phyloP scores from a whole-genome alignment of 306 rosid genomes.

The Citrullus amarus region DNA sequence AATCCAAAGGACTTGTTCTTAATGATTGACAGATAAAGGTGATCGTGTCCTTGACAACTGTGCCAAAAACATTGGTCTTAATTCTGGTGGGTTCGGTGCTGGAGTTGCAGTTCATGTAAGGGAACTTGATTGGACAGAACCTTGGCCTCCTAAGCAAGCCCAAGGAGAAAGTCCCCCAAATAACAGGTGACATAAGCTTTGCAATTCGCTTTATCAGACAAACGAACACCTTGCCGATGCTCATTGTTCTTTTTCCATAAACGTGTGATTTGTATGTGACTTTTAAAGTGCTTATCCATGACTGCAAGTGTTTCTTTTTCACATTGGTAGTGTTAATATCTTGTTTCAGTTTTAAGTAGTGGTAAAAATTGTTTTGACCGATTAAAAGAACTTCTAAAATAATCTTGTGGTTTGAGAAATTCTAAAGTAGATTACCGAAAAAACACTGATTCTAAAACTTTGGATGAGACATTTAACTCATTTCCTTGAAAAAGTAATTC shows the following conservation, averaged over 20 bases:
- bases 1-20: not conserved
- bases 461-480: not conserved
- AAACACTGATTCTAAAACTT: not conserved
- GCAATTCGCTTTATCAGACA: not conserved
- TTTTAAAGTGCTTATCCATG: not conserved
- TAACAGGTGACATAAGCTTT: conserved; percentile 33
- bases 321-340: not conserved
- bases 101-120: conserved; percentile 41
- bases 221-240: not conserved
- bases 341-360: not conserved
- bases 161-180: conserved; percentile 23
- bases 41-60: conserved; percentile 71
- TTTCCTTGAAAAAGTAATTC: not conserved
- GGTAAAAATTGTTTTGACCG: not conserved
- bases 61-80: conserved; percentile 55
- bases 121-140: conserved; percentile 75
- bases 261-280: not conserved
- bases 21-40: conserved; percentile 56
- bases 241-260: not conserved
- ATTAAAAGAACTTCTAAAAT: not conserved
- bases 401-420: not conserved
- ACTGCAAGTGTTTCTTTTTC: not conserved
- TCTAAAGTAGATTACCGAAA: not conserved
- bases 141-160: conserved; percentile 62
- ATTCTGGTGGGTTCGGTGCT: conserved; percentile 34